Evolutionary conservation across 2,329 filamentous ascomycete species (phyloP).

Genomic region (Sporothrix globosa): DNA sequence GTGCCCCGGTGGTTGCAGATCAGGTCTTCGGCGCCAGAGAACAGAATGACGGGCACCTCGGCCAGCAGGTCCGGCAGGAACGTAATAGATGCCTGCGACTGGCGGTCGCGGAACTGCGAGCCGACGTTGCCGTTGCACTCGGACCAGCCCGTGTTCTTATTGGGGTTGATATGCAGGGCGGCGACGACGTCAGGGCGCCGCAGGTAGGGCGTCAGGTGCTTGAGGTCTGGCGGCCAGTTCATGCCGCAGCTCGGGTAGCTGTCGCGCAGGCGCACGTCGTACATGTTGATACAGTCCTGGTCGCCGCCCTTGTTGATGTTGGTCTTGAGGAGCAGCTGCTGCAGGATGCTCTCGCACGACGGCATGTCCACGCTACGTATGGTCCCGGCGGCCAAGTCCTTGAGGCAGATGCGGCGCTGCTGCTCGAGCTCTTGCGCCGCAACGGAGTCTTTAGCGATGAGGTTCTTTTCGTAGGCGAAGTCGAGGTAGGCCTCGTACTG

Average conservation of each 20-base stretch:
- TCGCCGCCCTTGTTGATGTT: conserved; percentile 54
- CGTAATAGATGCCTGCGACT: conserved; percentile 72
- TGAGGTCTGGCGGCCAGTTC: conserved; percentile 94
- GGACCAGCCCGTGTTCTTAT: conserved; percentile 85
- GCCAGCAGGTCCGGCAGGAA: conserved; percentile 78
- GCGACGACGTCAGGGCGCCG: conserved; percentile 74
- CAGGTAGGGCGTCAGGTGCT: conserved; percentile 78
- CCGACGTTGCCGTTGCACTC: conserved; percentile 86
- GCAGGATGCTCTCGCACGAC: conserved; percentile 77
- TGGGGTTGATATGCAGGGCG: conserved; percentile 80
- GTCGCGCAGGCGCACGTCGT: conserved; percentile 87
- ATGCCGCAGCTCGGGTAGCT: conserved; percentile 84
- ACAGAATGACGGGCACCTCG: conserved; percentile 78
- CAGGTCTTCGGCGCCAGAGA: conserved; percentile 89
- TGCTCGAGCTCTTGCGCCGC: conserved; percentile 67
- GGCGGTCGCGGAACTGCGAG: conserved; percentile 66
- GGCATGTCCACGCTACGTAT: conserved; percentile 65
- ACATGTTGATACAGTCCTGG: conserved; percentile 85
- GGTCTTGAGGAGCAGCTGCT: conserved; percentile 70
- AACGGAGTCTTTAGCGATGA: conserved; percentile 70
- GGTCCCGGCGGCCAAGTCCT: conserved; percentile 56
- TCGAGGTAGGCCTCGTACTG: conserved; percentile 88
- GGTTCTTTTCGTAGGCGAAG: conserved; percentile 74
- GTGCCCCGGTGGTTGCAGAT: conserved; percentile 98
- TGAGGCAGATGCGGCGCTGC: conserved; percentile 70